Evolutionary conservation across 345 rosid genomes (phyloP).

Genomic region (Eucalyptus marginata): DNA sequence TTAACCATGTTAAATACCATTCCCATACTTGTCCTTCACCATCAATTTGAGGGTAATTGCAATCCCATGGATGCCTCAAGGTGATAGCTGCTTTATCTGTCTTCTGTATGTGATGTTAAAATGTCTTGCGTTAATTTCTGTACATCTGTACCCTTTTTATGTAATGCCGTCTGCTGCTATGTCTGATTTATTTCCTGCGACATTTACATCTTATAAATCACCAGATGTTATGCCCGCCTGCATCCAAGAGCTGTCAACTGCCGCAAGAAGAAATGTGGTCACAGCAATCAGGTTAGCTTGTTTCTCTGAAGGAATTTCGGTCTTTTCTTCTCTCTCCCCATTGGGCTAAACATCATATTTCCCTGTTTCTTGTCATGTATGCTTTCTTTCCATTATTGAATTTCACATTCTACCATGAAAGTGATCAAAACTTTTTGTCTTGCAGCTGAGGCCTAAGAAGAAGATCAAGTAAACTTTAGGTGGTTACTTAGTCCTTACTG

Average conservation of each 20-base stretch:
- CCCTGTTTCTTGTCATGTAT: background rate
- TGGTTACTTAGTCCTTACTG: background rate
- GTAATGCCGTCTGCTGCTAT: background rate
- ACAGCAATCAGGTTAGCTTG: constrained; percentile 76
- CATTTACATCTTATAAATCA: background rate
- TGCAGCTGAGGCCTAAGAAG: constrained; percentile 99
- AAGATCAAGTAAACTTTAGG: constrained; percentile 46
- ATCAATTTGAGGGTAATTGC: background rate
- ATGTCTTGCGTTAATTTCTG: background rate
- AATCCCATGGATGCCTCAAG: background rate
- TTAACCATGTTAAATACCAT: background rate
- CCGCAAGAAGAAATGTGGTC: constrained; percentile 98
- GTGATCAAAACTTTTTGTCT: background rate
- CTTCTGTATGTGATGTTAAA: background rate
- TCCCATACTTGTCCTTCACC: background rate
- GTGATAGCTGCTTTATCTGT: background rate
- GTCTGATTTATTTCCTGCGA: background rate
- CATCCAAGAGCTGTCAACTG: constrained; percentile 98
- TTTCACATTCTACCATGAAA: background rate
- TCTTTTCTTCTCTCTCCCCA: background rate
- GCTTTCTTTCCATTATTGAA: background rate
- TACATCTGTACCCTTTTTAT: background rate
- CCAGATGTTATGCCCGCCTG: constrained; percentile 87
- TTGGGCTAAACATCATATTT: background rate
- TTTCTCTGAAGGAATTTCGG: background rate